phyloP scores from a whole-genome alignment of 169 alveolate species.

The Plasmodium coatneyi region DNA sequence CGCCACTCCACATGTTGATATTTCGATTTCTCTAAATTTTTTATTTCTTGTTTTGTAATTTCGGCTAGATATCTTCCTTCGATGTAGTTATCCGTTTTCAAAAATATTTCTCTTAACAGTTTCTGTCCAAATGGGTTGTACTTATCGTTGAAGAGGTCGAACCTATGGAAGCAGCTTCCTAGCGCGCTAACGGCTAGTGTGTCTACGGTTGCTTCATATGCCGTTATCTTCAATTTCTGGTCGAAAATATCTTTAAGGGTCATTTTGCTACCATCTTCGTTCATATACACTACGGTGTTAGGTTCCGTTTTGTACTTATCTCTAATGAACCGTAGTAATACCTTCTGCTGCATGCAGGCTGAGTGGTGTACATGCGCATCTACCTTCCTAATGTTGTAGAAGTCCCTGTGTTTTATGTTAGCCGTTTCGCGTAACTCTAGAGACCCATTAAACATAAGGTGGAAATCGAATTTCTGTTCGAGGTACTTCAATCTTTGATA shows the following conservation, averaged over 20 bases:
- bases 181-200: conserved; percentile 89
- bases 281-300: conserved; percentile 80
- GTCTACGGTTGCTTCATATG: conserved; percentile 85
- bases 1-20: conserved; percentile 94
- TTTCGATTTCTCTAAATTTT: conserved; percentile 86
- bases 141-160: conserved; percentile 93
- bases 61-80: conserved; percentile 92
- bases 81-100: conserved; percentile 91
- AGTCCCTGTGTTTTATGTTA: conserved; percentile 87
- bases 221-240: conserved; percentile 80
- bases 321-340: conserved; percentile 89
- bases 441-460: conserved; percentile 81
- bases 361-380: conserved; percentile 96
- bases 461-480: conserved; percentile 81
- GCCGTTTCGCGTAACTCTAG: conserved; percentile 81
- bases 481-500: conserved; percentile 80
- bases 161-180: conserved; percentile 91
- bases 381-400: conserved; percentile 93
- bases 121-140: conserved; percentile 92
- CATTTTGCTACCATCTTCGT: conserved; percentile 75
- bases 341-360: conserved; percentile 92
- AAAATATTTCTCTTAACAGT: conserved; percentile 89
- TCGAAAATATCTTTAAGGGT: conserved; percentile 85
- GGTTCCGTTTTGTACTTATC: conserved; percentile 83
- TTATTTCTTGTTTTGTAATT: conserved; percentile 90